Base-by-base conservation (phyloP, 2,329 filamentous ascomycete genomes). In the Parastagonospora nodorum region DNA sequence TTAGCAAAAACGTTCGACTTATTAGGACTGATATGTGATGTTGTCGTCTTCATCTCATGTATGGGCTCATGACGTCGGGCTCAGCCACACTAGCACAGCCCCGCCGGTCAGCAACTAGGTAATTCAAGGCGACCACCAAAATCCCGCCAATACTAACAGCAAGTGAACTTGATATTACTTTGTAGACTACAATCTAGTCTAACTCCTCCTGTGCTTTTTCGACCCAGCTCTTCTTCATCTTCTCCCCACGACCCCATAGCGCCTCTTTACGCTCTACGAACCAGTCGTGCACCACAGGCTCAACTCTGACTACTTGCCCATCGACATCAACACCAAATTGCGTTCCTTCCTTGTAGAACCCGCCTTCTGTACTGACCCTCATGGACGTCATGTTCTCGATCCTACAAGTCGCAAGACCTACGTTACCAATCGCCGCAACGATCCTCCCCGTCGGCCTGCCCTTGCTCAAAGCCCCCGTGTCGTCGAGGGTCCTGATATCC, bases 361-460 rank as follows among this genome's bases (percentile, higher is more conserved):
- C 82, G 0, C 83, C 82, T 56, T 88, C 85, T 49, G 86, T 88
- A 2, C 88, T 88, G 46, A 94, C 77, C 30, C 79, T 78, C 41
- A 94, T 77, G 67, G 91, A 88, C 5, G 90, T 96, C 92, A 97
- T 97, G 69, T 88, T 87, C 76, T 96, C 92, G 61, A 97, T 75
- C 24, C 93, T 85, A 69, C 93, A 97, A 60, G 97, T 76, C 2
- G 87, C 93, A 45, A 99, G 78, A 1, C 94, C 94, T 28, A 97
- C 76, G 68, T 97, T 96, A 1, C 92, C 93, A 11, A 93, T 79
- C 0, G 89, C 88, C 29, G 78, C 79, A 45, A 97, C 79, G 78
- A 90, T 92, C 69, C 90, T 96, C 37, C 93, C 94, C 0, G 88
- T 86, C 55, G 86, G 87, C 61, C 91, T 85, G 14, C 67, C 88